Evolutionary conservation across 106 monocot genomes (phyloP).

Genomic region (Acanthochlamys bracteata): DNA sequence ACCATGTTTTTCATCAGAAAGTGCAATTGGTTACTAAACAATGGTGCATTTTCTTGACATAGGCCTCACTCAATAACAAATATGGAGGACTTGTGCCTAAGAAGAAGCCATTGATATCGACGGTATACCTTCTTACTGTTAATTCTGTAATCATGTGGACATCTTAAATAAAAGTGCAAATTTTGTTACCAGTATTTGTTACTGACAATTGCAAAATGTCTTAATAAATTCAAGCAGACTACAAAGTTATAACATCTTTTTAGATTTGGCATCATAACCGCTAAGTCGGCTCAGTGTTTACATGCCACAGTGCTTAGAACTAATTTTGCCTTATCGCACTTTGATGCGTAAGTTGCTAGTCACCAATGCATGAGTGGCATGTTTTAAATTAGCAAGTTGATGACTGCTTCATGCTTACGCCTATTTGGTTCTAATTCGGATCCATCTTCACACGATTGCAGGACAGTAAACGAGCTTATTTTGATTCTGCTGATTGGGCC

Average conservation of each 20-base stretch:
- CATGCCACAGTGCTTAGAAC: too few relatives aligned
- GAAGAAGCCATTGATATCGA: slow-evolving; percentile 86
- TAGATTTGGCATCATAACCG: too few relatives aligned
- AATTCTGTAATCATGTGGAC: neutral
- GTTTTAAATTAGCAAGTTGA: neutral
- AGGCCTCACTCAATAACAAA: slow-evolving; percentile 44
- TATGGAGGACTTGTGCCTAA: slow-evolving; percentile 86
- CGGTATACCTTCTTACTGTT: slow-evolving; percentile 24
- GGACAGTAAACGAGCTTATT: slow-evolving; percentile 58
- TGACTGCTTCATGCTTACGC: neutral
- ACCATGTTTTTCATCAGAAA: neutral
- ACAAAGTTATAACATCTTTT: too few relatives aligned
- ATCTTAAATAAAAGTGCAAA: neutral
- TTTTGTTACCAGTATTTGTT: too few relatives aligned
- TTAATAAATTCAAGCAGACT: too few relatives aligned
- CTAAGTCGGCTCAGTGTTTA: too few relatives aligned
- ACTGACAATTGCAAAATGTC: too few relatives aligned
- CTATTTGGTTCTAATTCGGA: neutral
- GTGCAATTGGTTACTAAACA: neutral
- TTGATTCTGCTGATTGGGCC: slow-evolving; percentile 80
- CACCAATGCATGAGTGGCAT: neutral
- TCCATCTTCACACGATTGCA: slow-evolving; percentile 15
- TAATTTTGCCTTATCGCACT: too few relatives aligned
- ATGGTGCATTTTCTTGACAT: neutral
- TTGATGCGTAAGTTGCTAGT: too few relatives aligned